Evolutionary conservation across 2,329 filamentous ascomycete genomes (phyloP).

Genomic region (Sphaerulina musiva): DNA sequence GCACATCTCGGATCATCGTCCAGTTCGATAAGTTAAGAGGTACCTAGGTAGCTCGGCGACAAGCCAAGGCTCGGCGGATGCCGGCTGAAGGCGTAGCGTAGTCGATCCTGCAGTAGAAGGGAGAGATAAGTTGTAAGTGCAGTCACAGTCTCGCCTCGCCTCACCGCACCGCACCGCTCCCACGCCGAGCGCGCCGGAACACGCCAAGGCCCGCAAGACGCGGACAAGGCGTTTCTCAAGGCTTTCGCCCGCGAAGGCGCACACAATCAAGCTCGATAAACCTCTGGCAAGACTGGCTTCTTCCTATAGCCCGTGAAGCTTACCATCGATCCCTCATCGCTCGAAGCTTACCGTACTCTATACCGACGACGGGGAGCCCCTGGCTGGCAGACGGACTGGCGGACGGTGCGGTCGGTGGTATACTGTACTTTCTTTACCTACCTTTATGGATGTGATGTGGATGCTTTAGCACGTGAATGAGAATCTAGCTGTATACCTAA

Average conservation of each 20-base stretch:
- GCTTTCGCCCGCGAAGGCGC: slow-evolving; percentile 2
- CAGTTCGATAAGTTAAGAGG: slow-evolving; percentile 10
- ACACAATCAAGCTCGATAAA: slow-evolving; percentile 1
- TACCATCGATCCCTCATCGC: background rate
- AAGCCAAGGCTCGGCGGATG: too few relatives aligned
- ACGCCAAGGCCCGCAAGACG: slow-evolving; percentile 9
- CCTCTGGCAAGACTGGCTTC: slow-evolving; percentile 2
- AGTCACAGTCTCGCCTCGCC: background rate
- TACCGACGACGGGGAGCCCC: background rate
- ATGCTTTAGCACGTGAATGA: too few relatives aligned
- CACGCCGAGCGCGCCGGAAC: background rate
- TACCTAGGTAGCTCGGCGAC: too few relatives aligned
- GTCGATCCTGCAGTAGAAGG: too few relatives aligned
- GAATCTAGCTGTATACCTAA: too few relatives aligned
- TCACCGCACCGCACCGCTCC: background rate
- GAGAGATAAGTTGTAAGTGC: too few relatives aligned
- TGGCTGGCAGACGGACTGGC: background rate
- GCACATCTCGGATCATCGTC: background rate
- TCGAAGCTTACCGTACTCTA: background rate
- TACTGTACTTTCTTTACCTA: too few relatives aligned
- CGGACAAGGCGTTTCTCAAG: slow-evolving; percentile 8
- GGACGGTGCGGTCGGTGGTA: too few relatives aligned
- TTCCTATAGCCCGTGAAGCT: slow-evolving; percentile 9
- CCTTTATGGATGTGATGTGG: too few relatives aligned
- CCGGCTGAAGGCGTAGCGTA: too few relatives aligned